These are phyloP conservation scores for Blastobotrys arbuscula DNA, from an alignment of 1,139 yeast genomes.

Conservation along the genomic window DNA sequence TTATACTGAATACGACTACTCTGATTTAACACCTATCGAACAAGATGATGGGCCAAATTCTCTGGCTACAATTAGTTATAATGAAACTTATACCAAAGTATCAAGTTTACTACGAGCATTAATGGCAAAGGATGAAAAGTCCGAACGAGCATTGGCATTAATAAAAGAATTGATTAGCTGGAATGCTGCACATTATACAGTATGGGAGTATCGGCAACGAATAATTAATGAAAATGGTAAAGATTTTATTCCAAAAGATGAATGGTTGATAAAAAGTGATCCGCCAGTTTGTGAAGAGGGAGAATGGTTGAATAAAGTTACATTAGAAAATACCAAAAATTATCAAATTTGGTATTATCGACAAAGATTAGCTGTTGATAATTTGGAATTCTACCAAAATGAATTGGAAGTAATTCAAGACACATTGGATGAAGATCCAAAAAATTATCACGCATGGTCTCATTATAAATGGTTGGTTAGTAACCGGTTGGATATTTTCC, in stretches of 20 bases:
- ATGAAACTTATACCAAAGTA: slow-evolving; percentile 57
- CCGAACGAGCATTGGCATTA: slow-evolving; percentile 64
- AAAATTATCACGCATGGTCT: slow-evolving; percentile 96
- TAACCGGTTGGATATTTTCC: slow-evolving; percentile 33
- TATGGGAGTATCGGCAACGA: slow-evolving; percentile 73
- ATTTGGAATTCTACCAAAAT: slow-evolving; percentile 34
- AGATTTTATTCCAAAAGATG: slow-evolving; percentile 27
- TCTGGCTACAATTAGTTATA: slow-evolving; percentile 72
- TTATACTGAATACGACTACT: slow-evolving; percentile 27
- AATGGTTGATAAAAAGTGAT: slow-evolving; percentile 36
- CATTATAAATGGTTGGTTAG: slow-evolving; percentile 76
- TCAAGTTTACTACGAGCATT: slow-evolving; percentile 62
- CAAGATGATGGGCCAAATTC: slow-evolving; percentile 41
- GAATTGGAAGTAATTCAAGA: slow-evolving; percentile 60
- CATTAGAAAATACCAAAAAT: slow-evolving; percentile 75
- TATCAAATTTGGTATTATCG: slow-evolving; percentile 97
- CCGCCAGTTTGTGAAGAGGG: slow-evolving; percentile 28
- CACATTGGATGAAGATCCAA: slow-evolving; percentile 72
- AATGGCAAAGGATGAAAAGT: slow-evolving; percentile 54
- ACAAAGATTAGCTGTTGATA: slow-evolving; percentile 36
- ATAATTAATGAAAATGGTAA: slow-evolving; percentile 41
- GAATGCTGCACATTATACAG: slow-evolving; percentile 88
- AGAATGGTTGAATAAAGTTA: slow-evolving; percentile 73
- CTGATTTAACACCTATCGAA: slow-evolving; percentile 32
- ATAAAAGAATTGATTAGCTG: slow-evolving; percentile 57